Evolutionary conservation across 208 protist genomes (phyloP).

Genomic region (Angomonas ambiguus): DNA sequence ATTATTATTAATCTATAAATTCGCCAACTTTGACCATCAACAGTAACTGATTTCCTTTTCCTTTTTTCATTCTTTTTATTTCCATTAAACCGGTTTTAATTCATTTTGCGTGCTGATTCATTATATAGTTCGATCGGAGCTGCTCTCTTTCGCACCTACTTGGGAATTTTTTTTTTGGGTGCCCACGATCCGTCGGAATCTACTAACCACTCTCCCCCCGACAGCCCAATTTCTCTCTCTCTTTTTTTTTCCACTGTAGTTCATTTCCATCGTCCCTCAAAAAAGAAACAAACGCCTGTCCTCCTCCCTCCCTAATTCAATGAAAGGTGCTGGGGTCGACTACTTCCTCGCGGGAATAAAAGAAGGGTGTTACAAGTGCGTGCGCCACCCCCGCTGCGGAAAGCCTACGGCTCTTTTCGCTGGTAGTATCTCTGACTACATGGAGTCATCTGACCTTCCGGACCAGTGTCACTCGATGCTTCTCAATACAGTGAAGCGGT

Average conservation of each 20-base stretch:
- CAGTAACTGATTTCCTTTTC: too few relatives aligned
- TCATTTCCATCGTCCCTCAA: slow-evolving; percentile 2
- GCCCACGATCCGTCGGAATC: background rate
- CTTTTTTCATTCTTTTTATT: slow-evolving; percentile 13
- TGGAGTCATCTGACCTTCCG: background rate
- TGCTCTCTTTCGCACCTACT: slow-evolving; percentile 2
- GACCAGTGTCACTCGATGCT: slow-evolving; percentile 12
- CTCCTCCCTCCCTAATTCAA: background rate
- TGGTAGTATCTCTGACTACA: slow-evolving; percentile 21
- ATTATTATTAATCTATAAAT: too few relatives aligned
- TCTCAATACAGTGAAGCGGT: slow-evolving; percentile 46
- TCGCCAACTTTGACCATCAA: too few relatives aligned
- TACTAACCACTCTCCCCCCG: slow-evolving; percentile 9
- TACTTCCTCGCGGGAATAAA: slow-evolving; percentile 25
- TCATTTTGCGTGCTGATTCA: background rate
- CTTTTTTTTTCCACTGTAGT: slow-evolving; percentile 14
- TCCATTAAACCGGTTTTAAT: background rate
- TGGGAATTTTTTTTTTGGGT: background rate
- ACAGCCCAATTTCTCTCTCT: too few relatives aligned
- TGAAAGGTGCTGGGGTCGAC: slow-evolving; percentile 11
- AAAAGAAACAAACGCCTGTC: background rate
- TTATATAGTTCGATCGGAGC: background rate
- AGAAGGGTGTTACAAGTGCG: slow-evolving; percentile 13
- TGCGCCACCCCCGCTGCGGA: slow-evolving; percentile 2
- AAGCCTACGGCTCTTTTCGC: slow-evolving; percentile 2